Evolutionary conservation across 2,329 filamentous ascomycete genomes (phyloP).

Genomic region (Cladosporium oxysporum): DNA sequence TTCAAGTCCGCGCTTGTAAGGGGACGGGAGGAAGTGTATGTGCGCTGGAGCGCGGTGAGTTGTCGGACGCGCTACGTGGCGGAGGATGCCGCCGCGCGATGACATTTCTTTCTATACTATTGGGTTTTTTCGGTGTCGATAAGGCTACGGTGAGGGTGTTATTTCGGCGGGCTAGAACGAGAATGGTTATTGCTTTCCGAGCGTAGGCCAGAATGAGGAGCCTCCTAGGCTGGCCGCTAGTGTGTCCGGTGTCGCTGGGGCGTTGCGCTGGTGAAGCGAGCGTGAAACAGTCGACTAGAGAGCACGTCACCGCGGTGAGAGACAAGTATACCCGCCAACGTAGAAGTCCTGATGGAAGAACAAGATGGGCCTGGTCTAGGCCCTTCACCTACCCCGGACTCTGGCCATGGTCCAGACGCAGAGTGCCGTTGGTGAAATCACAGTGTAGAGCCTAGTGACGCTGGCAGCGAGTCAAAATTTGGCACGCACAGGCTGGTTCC

Average conservation of each 20-base stretch:
- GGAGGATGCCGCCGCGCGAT: slow-evolving; percentile 1
- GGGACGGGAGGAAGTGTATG: background rate
- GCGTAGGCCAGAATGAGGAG: slow-evolving; percentile 1
- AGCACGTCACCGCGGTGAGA: slow-evolving; percentile 8
- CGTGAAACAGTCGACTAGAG: background rate
- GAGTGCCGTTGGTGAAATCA: slow-evolving; percentile 6
- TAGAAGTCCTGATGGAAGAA: slow-evolving; percentile 11
- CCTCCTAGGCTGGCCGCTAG: slow-evolving; percentile 1
- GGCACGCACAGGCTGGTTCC: background rate
- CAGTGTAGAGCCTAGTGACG: slow-evolving; percentile 12
- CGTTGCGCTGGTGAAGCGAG: slow-evolving; percentile 4
- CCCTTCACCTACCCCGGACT: slow-evolving; percentile 17
- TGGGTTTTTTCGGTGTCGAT: background rate
- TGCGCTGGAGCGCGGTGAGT: background rate
- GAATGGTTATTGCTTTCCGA: slow-evolving; percentile 4
- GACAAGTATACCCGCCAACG: slow-evolving; percentile 9
- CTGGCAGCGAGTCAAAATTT: slow-evolving; percentile 11
- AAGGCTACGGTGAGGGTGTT: slow-evolving; percentile 2
- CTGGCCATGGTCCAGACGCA: slow-evolving; percentile 5
- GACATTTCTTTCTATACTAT: background rate
- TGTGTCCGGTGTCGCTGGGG: background rate
- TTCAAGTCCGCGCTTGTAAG: background rate
- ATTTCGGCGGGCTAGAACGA: slow-evolving; percentile 8
- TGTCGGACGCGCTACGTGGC: background rate
- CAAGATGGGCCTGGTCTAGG: slow-evolving; percentile 8